Evolutionary conservation across 208 protist species (phyloP), one percentile per base, ranked within the genome.

Genomic region (Acanthamoeba castellanii): DNA sequence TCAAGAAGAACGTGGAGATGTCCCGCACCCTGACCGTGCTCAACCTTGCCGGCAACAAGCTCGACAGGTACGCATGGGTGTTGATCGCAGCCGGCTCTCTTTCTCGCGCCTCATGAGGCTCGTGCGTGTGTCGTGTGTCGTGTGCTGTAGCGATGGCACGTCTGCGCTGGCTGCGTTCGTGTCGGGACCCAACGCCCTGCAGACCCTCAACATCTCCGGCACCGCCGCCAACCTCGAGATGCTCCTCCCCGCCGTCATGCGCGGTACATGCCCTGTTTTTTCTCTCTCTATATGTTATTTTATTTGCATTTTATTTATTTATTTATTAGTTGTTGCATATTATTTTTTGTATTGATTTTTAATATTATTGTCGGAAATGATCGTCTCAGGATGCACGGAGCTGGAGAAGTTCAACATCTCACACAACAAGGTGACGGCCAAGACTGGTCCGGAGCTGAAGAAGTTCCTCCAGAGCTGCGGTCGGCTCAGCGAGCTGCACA

Each of bases 1-100:
- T 97, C 22, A 96, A 96, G 70, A 97, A 96, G 61, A 97, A 97
- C 66, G 50, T 93, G 8, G 94, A 97, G 37, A 94, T 97, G 81
- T 11, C 95, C 68, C 57, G 85, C 45, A 95, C 96, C 18, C 47
- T 97, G 34, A 68, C 90, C 8, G 68, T 95, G 61, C 92, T 97
- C 27, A 92, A 97, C 92, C 30, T 97, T 2, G 93, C 90, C 32
- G 70, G 72, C 30, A 97, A 97, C 61, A 96, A 96, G 76, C 81
- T 97, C 47, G 96, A 97, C 70, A 84, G 42, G 76, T 84, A 34
- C 18, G 70, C n/a, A n/a, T 70, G 64, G 20, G 59, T 14, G 22
- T 27, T 32, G 25, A 16, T 70, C 30, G 68, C 68, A 20, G 25
- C 25, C 59, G 59, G 59, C 59, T n/a, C 25, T 11, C 22, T 64